Evolutionary conservation across 2,329 filamentous ascomycete species (phyloP).

Genomic region (Orbilia javanica): DNA sequence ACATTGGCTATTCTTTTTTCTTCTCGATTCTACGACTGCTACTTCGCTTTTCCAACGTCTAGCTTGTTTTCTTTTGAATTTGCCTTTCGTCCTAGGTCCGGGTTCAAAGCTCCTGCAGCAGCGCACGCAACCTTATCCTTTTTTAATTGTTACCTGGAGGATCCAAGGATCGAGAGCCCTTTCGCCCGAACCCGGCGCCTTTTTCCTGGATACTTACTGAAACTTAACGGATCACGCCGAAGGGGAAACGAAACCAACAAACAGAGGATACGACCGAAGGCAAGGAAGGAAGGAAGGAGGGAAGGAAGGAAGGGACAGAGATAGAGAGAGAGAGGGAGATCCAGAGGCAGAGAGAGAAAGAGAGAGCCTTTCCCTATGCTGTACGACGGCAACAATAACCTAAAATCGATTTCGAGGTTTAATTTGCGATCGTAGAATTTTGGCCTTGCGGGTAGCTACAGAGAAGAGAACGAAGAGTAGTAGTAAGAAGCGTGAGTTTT

Average conservation of each 20-base stretch:
- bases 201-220: conserved; percentile 26
- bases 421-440: conserved; percentile 32
- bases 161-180: conserved; percentile 20
- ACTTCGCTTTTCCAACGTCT: background rate
- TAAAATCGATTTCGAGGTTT: conserved; percentile 22
- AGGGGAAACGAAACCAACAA: conserved; percentile 1
- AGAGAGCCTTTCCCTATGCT: conserved; percentile 12
- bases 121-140: conserved; percentile 25
- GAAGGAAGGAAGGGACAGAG: background rate
- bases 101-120: conserved; percentile 16
- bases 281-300: background rate
- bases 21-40: background rate
- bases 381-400: conserved; percentile 43
- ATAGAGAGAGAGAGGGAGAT: background rate
- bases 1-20: background rate
- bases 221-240: conserved; percentile 39
- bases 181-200: conserved; percentile 53
- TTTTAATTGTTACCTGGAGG: conserved; percentile 18
- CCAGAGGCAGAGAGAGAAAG: background rate
- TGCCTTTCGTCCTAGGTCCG: conserved; percentile 17
- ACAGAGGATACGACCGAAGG: conserved; percentile 1
- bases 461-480: background rate
- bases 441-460: conserved; percentile 13
- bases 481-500: conserved; percentile 29
- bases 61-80: background rate